Base-by-base conservation (phyloP, 2,329 filamentous ascomycete genomes). In the Xylariales sp. region DNA sequence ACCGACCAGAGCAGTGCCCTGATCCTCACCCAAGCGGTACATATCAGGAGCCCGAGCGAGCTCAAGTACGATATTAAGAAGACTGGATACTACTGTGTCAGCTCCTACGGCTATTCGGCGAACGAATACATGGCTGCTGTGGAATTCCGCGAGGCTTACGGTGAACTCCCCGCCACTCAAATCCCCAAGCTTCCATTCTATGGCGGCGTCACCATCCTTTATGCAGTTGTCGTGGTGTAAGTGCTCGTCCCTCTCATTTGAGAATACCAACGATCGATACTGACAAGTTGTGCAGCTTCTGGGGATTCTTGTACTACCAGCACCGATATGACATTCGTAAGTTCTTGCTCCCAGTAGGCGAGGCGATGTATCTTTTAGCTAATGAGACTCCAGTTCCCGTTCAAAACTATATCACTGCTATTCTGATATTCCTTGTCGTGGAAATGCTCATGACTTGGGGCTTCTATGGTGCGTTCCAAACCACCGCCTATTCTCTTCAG, bases 381-480 rank as follows among this genome's bases (percentile, higher is more conserved):
- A 18, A 40, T 8, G 19, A 31, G 40, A 37, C 49, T 61, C 44
- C 34, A 87, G 81, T 98, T 55, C 85, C 94, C 13, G 93, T 98
- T 3, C 93, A 98, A 63, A 98, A 98, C 61, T 98, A 98, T 62
- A 97, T 98, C 52, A 98, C 93, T 0, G 91, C 93, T 8, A 98
- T 97, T 43, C 72, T 98, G 34, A 80, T 93, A 37, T 98, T 98
- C 66, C 69, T 98, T 29, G 88, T 97, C 13, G 66, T 97, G 13
- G 93, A 98, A 62, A 95, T 97, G 82, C 71, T 97, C 55, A 90
- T 97, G 78, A 98, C 93, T 2, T 98, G 93, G 93, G 89, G 88
- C 29, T 98, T 95, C 68, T 98, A 97, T 61, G 82, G 83, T 86
- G 69, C 43, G 72, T 43, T 4, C n/a, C n/a, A n/a, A n/a, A n/a